Base-by-base conservation (phyloP, 2,329 filamentous ascomycete genomes). In the Phaeosphaeria sp. region DNA sequence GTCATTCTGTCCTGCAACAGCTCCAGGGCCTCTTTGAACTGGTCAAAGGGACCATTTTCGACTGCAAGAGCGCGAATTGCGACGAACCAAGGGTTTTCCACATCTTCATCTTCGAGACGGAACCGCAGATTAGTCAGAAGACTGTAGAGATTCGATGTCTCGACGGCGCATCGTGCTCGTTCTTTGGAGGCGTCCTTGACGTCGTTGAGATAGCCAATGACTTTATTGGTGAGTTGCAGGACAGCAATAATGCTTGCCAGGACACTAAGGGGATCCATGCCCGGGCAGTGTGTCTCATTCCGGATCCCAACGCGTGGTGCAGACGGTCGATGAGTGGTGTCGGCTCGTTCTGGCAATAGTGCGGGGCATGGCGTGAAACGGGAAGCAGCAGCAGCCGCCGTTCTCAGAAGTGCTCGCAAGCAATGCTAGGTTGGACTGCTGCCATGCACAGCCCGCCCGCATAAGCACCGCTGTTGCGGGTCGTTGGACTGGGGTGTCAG, bases 121-220 rank as follows among this genome's bases (percentile, higher is more conserved):
- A 59, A 63, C 41, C 62, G 56, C 36, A 73, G 47, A 22, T 25
- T 63, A 1, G 48, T 52, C 27, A 72, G 65, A 10, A 73, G 63
- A 48, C 30, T 55, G 48, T 59, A 51, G 11, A 72, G 43, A 41
- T 69, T 69, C 17, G 56, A 58, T 1, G 55, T 56, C 55, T 72
- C 67, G 25, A 62, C 46, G 1, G 61, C 62, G 21, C 65, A 56
- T 33, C 50, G 48, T 43, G 51, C 56, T 22, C 64, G 64, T 15
- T 71, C 70, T 60, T 64, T 67, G 23, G 68, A 48, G n/a, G 56
- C 68, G 55, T 66, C 56, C 49, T 64, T 71, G 18, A 72, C 62
- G 41, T 68, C 59, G 51, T 60, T 67, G 23, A 71, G 52, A 47
- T 70, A 71, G 17, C 44, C 49, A 20, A 66, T 53, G 17, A 67